Percentiles rank a stretch among this genome's conserved stretches.
Conservation (phyloP, 106 monocot genomes). For the Phalaenopsis equestris region DNA sequence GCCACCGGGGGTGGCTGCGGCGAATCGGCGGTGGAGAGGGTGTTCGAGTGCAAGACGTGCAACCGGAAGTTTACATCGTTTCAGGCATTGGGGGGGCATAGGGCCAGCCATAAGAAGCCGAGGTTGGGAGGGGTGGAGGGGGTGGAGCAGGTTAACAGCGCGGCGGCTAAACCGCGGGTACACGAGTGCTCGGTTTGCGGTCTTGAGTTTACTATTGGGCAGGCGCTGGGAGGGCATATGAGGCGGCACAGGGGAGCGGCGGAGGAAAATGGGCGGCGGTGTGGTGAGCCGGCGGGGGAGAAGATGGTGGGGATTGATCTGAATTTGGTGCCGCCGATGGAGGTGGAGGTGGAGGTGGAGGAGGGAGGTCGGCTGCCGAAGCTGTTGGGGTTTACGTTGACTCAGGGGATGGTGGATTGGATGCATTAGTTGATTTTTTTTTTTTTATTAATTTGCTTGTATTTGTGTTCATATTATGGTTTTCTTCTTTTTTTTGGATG, state of each 20-base stretch:
- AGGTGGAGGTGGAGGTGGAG: constrained; percentile 1
- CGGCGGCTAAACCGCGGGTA: constrained; percentile 11
- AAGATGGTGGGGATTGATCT: not conserved
- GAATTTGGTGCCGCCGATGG: not conserved
- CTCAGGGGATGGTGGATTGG: not conserved
- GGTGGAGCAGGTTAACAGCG: not conserved
- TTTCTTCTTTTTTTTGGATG: no score
- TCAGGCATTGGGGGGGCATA: constrained; percentile 59
- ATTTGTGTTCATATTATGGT: no score
- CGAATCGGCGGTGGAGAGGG: not conserved
- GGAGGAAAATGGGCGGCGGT: not conserved
- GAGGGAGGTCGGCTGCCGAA: not conserved
- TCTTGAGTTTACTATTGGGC: constrained; percentile 30
- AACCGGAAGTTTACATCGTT: constrained; percentile 50
- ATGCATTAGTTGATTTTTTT: not conserved
- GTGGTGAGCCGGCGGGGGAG: not conserved
- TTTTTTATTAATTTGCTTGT: no score
- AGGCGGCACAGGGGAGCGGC: constrained; percentile 25
- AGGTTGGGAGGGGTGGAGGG: not conserved
- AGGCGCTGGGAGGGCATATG: constrained; percentile 45
- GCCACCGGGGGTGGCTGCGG: not conserved
- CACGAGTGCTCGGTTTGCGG: constrained; percentile 39
- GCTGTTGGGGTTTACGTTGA: not conserved
- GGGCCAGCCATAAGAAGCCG: constrained; percentile 66
- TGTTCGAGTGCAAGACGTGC: constrained; percentile 67